These are phyloP conservation scores for Auriscalpium vulgare DNA, from an alignment of 768 basidiomycete genomes.

Conservation along the genomic window DNA sequence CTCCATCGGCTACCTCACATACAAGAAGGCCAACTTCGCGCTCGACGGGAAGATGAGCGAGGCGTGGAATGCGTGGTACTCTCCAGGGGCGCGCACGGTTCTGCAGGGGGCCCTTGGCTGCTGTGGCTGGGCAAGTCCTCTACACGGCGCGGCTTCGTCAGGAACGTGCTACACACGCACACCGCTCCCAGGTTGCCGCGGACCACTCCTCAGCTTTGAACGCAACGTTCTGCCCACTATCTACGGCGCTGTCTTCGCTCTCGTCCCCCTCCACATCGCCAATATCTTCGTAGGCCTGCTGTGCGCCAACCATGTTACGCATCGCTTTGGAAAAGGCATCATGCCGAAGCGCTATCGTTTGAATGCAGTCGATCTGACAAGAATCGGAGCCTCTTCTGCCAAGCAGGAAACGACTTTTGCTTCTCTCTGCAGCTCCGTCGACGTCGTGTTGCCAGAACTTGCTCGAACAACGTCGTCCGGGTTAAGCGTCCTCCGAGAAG, in stretches of 20 bases:
- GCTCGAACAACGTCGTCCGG: background rate
- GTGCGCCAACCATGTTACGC: constrained; percentile 62
- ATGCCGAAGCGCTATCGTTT: constrained; percentile 54
- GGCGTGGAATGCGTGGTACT: constrained; percentile 60
- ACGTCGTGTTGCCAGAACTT: background rate
- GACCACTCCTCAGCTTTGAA: constrained; percentile 48
- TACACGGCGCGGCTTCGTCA: constrained; percentile 54
- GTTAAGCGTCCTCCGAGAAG: constrained; percentile 4
- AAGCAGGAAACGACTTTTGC: constrained; percentile 2
- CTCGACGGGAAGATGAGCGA: constrained; percentile 61
- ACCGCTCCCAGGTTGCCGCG: constrained; percentile 61
- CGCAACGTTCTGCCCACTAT: constrained; percentile 35
- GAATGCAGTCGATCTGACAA: constrained; percentile 35
- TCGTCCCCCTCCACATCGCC: constrained; percentile 51
- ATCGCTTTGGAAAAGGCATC: constrained; percentile 56
- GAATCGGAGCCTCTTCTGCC: background rate
- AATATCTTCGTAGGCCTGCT: constrained; percentile 53
- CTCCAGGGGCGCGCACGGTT: constrained; percentile 40
- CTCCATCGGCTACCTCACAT: constrained; percentile 55
- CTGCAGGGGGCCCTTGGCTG: constrained; percentile 58
- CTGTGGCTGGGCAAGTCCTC: constrained; percentile 57
- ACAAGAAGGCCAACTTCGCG: constrained; percentile 50
- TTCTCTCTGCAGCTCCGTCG: background rate
- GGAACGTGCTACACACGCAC: constrained; percentile 54
- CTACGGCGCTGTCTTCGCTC: constrained; percentile 44